Percentiles rank a stretch among this genome's conserved stretches.
Conservation (phyloP, 139 green algal genomes). For the Tetraselmis chui region DNA sequence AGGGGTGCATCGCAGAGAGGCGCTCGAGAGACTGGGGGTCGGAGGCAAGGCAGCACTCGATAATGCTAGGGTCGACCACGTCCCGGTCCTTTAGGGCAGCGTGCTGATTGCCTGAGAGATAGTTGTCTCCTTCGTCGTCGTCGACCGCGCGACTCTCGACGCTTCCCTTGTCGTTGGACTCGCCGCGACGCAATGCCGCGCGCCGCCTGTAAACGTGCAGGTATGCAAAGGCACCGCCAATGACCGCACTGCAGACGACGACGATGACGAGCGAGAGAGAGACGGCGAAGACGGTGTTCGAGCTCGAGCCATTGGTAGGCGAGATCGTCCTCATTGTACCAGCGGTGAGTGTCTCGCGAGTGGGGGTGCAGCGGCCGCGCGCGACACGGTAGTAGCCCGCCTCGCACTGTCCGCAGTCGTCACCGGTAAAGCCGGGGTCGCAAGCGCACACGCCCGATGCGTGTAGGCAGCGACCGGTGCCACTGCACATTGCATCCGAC, state of each 20-base stretch:
- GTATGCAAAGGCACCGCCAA: not conserved
- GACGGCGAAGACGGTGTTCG: not conserved
- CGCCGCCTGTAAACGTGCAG: not conserved
- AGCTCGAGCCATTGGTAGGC: not conserved
- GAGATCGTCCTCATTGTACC: not conserved
- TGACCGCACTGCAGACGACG: not conserved
- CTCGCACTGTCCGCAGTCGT: not conserved
- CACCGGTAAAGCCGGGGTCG: not conserved
- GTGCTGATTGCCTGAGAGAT: not conserved
- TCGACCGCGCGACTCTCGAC: not conserved
- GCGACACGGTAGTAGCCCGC: not conserved
- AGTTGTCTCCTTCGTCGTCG: not conserved
- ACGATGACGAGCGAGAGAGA: not conserved
- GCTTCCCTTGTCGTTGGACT: not conserved
- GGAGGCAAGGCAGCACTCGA: not conserved
- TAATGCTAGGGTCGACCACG: not conserved
- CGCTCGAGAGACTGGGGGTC: not conserved
- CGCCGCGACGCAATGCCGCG: too few species aligned
- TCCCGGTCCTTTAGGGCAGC: not conserved
- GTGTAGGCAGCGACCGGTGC: not conserved
- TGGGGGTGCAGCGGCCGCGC: not conserved
- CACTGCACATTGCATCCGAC: not conserved
- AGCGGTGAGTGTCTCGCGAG: not conserved
- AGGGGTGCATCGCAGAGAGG: not conserved
- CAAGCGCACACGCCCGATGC: not conserved